phyloP scores from a whole-genome alignment of 2,329 filamentous ascomycete genomes.

The Diaporthe vaccinii region DNA sequence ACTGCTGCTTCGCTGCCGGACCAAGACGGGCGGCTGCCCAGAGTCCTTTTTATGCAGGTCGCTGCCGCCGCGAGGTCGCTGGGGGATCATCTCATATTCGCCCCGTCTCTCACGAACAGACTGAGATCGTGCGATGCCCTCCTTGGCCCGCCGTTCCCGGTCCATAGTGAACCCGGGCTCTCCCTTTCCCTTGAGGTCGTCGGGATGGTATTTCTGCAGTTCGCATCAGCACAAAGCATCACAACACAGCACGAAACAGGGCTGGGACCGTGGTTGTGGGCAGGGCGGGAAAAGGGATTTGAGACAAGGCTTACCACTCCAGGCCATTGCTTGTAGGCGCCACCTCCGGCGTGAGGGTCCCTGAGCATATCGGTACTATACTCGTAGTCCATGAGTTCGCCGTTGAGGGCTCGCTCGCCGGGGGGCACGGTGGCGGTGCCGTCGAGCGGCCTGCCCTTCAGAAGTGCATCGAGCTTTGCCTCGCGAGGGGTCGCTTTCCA shows the following conservation, averaged over 20 bases:
- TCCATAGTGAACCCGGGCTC: slow-evolving; percentile 82
- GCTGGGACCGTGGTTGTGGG: not conserved
- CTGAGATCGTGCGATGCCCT: slow-evolving; percentile 49
- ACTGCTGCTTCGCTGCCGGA: slow-evolving; percentile 59
- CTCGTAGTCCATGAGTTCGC: slow-evolving; percentile 81
- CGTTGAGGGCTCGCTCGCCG: slow-evolving; percentile 76
- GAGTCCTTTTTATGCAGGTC: slow-evolving; percentile 43
- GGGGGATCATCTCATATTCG: slow-evolving; percentile 65
- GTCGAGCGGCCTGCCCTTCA: slow-evolving; percentile 82
- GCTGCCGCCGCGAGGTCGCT: slow-evolving; percentile 42
- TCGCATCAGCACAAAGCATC: slow-evolving; percentile 1
- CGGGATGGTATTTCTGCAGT: slow-evolving; percentile 74
- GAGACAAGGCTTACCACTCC: slow-evolving; percentile 72
- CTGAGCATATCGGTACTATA: slow-evolving; percentile 91
- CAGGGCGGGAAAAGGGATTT: no score
- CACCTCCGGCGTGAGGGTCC: slow-evolving; percentile 75
- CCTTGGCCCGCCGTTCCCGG: slow-evolving; percentile 73
- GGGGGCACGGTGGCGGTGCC: slow-evolving; percentile 84
- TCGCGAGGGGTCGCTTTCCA: slow-evolving; percentile 85
- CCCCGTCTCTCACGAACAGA: slow-evolving; percentile 48
- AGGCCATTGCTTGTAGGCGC: slow-evolving; percentile 83
- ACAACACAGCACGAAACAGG: not conserved
- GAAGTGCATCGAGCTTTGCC: slow-evolving; percentile 80
- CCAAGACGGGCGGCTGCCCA: slow-evolving; percentile 42
- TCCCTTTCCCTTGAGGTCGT: slow-evolving; percentile 86